A percentile compares a stretch with the other conserved stretches of the same genome.
phyloP scores from a whole-genome alignment of 1,284 basidiomycete genomes.

The Ustilago sp. region DNA sequence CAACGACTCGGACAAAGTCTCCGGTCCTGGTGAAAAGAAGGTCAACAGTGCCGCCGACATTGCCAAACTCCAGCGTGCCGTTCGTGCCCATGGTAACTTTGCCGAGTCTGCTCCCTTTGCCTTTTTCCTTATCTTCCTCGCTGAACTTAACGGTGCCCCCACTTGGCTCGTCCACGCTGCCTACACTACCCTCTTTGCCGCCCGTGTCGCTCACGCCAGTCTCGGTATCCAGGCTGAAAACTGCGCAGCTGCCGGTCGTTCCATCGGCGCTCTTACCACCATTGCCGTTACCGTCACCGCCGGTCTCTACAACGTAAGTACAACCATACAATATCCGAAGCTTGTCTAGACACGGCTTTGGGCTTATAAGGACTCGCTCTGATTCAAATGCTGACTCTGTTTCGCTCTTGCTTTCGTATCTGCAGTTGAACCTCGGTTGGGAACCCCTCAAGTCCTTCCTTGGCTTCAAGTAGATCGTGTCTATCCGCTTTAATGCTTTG shows the following conservation, averaged over 20 bases:
- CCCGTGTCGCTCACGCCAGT: constrained; percentile 60
- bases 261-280: constrained; percentile 57
- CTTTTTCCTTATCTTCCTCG: constrained; percentile 68
- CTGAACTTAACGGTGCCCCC: constrained; percentile 69
- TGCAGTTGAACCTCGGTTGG: constrained; percentile 65
- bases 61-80: constrained; percentile 54
- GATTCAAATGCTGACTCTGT: background rate
- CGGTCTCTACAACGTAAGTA: constrained; percentile 67
- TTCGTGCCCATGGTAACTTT: constrained; percentile 67
- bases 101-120: constrained; percentile 62
- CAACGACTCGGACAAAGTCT: constrained; percentile 33
- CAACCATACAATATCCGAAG: background rate
- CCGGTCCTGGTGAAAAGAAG: constrained; percentile 33
- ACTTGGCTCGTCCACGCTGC: constrained; percentile 67
- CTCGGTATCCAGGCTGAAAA: constrained; percentile 53
- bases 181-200: constrained; percentile 63
- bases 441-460: constrained; percentile 69
- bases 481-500: background rate
- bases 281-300: constrained; percentile 55
- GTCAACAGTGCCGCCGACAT: constrained; percentile 44
- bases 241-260: constrained; percentile 35
- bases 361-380: background rate
- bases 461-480: constrained; percentile 59
- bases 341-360: background rate
- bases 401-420: background rate